Conservation (phyloP, 2,329 filamentous ascomycete species). For the Aspergillus glaucus region DNA sequence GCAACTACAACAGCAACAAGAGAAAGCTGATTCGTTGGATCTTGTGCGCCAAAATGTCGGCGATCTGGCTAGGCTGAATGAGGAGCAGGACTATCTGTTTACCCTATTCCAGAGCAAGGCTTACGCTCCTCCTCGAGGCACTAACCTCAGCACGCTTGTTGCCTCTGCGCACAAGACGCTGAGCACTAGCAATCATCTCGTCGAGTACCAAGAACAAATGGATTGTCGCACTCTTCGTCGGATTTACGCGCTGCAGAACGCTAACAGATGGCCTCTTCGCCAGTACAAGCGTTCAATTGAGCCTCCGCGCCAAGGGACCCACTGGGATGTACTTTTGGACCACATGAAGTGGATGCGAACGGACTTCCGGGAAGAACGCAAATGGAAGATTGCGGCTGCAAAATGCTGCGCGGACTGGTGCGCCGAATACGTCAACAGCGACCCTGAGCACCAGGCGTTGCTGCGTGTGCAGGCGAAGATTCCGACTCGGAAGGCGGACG, state of each 20-base stretch:
- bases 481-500: slow-evolving; percentile 19
- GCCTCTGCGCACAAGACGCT: slow-evolving; percentile 83
- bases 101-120: slow-evolving; percentile 58
- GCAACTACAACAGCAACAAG: slow-evolving; percentile 42
- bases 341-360: slow-evolving; percentile 99
- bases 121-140: slow-evolving; percentile 48
- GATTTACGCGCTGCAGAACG: slow-evolving; percentile 85
- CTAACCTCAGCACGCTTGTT: slow-evolving; percentile 62
- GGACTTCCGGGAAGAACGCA: slow-evolving; percentile 87
- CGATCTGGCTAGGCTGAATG: slow-evolving; percentile 39
- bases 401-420: slow-evolving; percentile 76
- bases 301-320: slow-evolving; percentile 66
- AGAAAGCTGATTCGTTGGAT: slow-evolving; percentile 39
- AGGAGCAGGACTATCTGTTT: slow-evolving; percentile 55
- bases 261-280: slow-evolving; percentile 85
- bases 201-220: slow-evolving; percentile 78
- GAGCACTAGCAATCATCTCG: slow-evolving; percentile 74
- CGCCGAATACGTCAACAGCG: slow-evolving; percentile 69
- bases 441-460: slow-evolving; percentile 54
- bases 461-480: slow-evolving; percentile 58
- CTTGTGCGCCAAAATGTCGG: slow-evolving; percentile 39
- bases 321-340: slow-evolving; percentile 79
- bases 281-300: slow-evolving; percentile 82
- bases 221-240: slow-evolving; percentile 78
- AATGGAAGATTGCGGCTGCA: slow-evolving; percentile 82